Conservation (phyloP, 148 eudicot genomes). For the Simmondsia chinensis region DNA sequence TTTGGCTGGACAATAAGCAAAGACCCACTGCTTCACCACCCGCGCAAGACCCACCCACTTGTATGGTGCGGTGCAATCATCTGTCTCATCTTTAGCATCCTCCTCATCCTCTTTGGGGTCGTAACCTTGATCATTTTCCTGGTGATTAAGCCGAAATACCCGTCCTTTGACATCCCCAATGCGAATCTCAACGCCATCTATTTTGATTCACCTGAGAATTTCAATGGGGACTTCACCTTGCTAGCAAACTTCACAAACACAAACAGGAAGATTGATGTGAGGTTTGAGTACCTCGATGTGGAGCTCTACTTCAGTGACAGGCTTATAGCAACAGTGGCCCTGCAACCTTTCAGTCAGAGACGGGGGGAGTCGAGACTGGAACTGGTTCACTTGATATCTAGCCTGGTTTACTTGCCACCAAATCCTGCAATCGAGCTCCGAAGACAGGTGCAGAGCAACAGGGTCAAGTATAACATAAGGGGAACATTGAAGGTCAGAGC, state of each 20-base stretch:
- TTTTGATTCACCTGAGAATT: constrained; percentile 52
- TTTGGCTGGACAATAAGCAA: constrained; percentile 13
- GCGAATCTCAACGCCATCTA: constrained; percentile 62
- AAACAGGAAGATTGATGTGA: constrained; percentile 45
- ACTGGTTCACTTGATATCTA: constrained; percentile 57
- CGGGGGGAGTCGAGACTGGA: constrained; percentile 32
- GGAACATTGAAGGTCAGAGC: constrained; percentile 57
- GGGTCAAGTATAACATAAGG: constrained; percentile 42
- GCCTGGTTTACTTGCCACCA: constrained; percentile 72
- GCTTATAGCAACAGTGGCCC: constrained; percentile 42
- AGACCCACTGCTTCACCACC: constrained; percentile 34
- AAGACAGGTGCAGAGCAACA: constrained; percentile 50
- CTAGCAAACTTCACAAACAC: constrained; percentile 82
- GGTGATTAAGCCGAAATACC: constrained; percentile 46
- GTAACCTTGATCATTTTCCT: constrained; percentile 52
- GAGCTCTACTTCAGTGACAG: constrained; percentile 49
- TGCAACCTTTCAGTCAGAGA: constrained; percentile 44
- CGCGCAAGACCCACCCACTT: constrained; percentile 58
- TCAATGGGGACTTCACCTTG: constrained; percentile 65
- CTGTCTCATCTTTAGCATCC: constrained; percentile 55
- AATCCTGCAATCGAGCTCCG: constrained; percentile 51
- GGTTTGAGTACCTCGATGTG: constrained; percentile 42
- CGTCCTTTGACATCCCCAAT: constrained; percentile 56
- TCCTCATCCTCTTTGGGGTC: constrained; percentile 57
- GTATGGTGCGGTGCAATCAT: constrained; percentile 70